Base-by-base conservation (phyloP, 192 early-diverging fungal genomes). In the Entrophospora sp. region DNA sequence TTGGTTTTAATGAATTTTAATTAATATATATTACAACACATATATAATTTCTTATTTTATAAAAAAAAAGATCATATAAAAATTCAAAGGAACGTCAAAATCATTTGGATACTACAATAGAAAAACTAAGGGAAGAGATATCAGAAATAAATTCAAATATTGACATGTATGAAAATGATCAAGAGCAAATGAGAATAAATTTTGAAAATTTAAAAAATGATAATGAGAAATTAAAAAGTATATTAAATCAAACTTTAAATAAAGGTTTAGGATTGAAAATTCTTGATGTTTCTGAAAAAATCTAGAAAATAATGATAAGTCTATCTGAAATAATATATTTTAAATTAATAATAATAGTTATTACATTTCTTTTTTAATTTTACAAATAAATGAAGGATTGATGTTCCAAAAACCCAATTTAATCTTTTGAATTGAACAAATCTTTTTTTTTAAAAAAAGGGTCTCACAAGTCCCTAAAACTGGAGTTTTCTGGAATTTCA, bases 61-160 rank as follows among this genome's bases (percentile, higher is more conserved):
- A 16, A 55, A 13, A 0, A 5, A 12, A 14, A 64, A 83, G 81
- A 61, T 76, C 81, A 12, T 75, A 70, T 16, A 74, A 69, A 61
- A 71, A 69, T n/a, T 71, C 65, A 7, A 73, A 79, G 57, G 73
- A 81, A 49, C 71, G 80, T 37, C 69, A 77, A 52, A 71, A 82
- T 34, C 72, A 73, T 25, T 64, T 82, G 18, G 77, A 82, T 27
- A 76, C 78, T 32, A 77, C 81, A 25, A 61, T 90, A 6, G 83
- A 84, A 18, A 74, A 70, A 7, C 61, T 90, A 40, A 10, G 22
- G 14, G 34, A 37, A 2, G 56, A 58, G 24, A 32, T 22, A 12
- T 12, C 35, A 32, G 28, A 58, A 58, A 18, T 58, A 9, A 25
- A 31, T 7, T 31, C 55, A 20, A 3, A 32, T 22, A 20, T 57